A percentile compares a stretch with the other conserved stretches of the same genome.
Conservation (phyloP, 169 alveolate genomes). For the Amoebophrya sp. region DNA sequence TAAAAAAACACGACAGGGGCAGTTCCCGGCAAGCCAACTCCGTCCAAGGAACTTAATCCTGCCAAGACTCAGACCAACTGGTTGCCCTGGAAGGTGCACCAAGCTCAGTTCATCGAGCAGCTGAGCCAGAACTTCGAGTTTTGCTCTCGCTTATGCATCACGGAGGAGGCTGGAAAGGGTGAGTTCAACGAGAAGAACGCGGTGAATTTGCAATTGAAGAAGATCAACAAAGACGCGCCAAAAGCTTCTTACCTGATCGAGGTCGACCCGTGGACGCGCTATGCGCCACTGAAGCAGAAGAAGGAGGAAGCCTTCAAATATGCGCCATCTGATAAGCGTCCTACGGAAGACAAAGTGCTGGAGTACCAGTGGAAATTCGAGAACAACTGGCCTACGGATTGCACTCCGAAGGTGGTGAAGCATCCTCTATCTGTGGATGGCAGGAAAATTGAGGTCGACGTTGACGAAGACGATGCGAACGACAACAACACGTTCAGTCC, state of each 20-base stretch:
- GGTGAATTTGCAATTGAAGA: not conserved
- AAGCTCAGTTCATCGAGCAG: not conserved
- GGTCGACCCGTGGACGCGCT: slow-evolving; percentile 10
- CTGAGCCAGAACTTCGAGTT: not conserved
- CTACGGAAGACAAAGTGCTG: not conserved
- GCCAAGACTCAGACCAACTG: not conserved
- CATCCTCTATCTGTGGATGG: not conserved
- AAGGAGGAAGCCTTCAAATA: not conserved
- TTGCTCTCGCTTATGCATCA: not conserved
- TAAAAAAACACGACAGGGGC: too few species aligned
- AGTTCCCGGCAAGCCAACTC: too few species aligned
- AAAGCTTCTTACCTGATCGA: not conserved
- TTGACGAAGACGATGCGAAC: not conserved
- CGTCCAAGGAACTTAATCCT: too few species aligned
- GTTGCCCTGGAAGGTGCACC: not conserved
- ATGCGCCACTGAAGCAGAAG: not conserved
- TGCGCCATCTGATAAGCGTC: not conserved
- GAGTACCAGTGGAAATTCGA: not conserved
- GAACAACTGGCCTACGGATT: not conserved
- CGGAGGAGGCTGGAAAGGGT: slow-evolving; percentile 24
- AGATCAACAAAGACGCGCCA: not conserved
- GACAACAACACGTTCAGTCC: not conserved
- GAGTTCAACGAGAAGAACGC: not conserved
- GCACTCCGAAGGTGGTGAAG: not conserved
- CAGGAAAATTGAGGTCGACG: not conserved